Base-by-base conservation (phyloP, 108 stramenopile species). In the Ochromonas danica region DNA sequence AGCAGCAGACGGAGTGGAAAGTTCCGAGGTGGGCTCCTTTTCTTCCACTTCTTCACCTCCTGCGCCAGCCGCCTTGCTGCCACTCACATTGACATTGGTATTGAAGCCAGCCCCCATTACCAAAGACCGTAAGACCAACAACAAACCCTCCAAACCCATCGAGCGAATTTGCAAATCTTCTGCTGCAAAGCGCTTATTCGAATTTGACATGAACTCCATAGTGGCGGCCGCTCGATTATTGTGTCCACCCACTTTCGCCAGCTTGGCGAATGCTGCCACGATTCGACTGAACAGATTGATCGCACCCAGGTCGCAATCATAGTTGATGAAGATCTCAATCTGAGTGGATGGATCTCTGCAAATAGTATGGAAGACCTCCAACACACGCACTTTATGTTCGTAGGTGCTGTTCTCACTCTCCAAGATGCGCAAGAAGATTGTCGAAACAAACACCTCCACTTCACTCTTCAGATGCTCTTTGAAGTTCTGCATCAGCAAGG, bases 391-490 rank as follows among this genome's bases (percentile, higher is more conserved):
- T 82, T 98, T 97, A 87, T 97, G 97, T 77, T 97, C 95, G 61
- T 89, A 82, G 38, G 95, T 91, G 42, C 89, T 88, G 84, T 96
- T 97, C 61, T 89, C 89, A 78, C 91, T 92, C 81, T 98, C 96
- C 75, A 99, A 80, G 70, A 98, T 93, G 71, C 92, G 91, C 77
- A 98, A 93, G 90, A 99, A 98, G 61, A 99, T 95, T 80, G 94
- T 95, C 71, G 95, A 92, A 61, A 99, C 92, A 88, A 98, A 97
- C 42, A 96, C 94, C 85, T 98, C 97, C 80, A 99, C 92, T 84
- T 99, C 97, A 0, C 79, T 90, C 82, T 93, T 93, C 67, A 98
- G 90, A 35, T 93, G 80, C 36, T 92, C 87, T 60, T 94, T 92
- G 85, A 97, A 97, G 77, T 92, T 86, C 65, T 86, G 87, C 84